These are phyloP conservation scores for Cicer pinnatifidum DNA, from an alignment of 306 rosid species.

Conservation along the genomic window DNA sequence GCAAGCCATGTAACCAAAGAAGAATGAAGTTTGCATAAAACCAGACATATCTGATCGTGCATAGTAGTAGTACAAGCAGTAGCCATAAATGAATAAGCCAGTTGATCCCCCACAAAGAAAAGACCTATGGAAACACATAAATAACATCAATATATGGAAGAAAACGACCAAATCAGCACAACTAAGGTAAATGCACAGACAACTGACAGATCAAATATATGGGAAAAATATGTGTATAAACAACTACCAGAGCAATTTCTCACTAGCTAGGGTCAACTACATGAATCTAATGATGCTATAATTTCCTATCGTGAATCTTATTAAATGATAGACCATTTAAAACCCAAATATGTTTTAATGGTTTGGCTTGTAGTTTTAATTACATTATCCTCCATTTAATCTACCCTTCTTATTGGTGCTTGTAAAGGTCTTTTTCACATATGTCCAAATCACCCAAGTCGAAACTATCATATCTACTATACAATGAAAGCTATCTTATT, in stretches of 20 bases:
- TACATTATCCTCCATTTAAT: neutral
- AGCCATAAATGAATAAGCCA: conserved; percentile 93
- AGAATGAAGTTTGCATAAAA: conserved; percentile 94
- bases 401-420: neutral
- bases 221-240: neutral
- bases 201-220: neutral
- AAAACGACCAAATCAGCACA: neutral
- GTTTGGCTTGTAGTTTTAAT: neutral
- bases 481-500: neutral
- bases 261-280: neutral
- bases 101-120: conserved; percentile 97
- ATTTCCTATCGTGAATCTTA: neutral
- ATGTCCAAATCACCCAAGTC: neutral
- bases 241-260: neutral
- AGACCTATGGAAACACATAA: conserved; percentile 59
- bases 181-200: neutral
- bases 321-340: neutral
- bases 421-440: neutral
- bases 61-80: conserved; percentile 91
- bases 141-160: neutral
- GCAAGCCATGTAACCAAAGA: conserved; percentile 99
- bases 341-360: neutral
- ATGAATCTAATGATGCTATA: neutral
- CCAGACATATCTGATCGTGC: conserved; percentile 98
- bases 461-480: neutral